A percentile compares a stretch with the other conserved stretches of the same genome.
Conservation (phyloP, 1,284 basidiomycete species). For the Ganoderma meredithae region DNA sequence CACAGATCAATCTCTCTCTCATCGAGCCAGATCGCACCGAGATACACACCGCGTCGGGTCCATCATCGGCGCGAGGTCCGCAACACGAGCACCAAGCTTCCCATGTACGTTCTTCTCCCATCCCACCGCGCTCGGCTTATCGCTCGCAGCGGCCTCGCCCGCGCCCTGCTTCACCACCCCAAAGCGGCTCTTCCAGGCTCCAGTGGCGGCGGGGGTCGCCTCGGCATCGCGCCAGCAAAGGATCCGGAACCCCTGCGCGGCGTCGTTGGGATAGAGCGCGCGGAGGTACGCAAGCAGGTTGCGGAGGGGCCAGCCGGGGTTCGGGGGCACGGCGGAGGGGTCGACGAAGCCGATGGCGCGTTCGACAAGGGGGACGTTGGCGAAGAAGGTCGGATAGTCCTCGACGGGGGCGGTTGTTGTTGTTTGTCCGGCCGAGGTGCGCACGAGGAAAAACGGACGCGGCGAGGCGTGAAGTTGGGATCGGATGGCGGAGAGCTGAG, state of each 20-base stretch:
- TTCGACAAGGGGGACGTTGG: slow-evolving; percentile 52
- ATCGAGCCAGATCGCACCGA: too few species aligned
- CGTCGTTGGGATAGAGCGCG: slow-evolving; percentile 53
- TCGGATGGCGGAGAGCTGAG: slow-evolving; percentile 59
- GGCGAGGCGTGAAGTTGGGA: slow-evolving; percentile 51
- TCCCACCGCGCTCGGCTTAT: slow-evolving; percentile 75
- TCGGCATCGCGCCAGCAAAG: slow-evolving; percentile 81
- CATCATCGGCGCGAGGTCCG: slow-evolving; percentile 96
- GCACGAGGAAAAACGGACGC: slow-evolving; percentile 69
- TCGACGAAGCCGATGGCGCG: slow-evolving; percentile 84
- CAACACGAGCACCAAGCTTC: slow-evolving; percentile 88
- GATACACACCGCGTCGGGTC: slow-evolving; percentile 75
- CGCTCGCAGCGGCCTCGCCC: slow-evolving; percentile 10
- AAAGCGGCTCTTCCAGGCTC: slow-evolving; percentile 66
- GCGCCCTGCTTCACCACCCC: slow-evolving; percentile 54
- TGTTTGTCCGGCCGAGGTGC: slow-evolving; percentile 41
- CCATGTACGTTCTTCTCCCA: slow-evolving; percentile 94
- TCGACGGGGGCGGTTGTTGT: slow-evolving; percentile 61
- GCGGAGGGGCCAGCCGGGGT: slow-evolving; percentile 95
- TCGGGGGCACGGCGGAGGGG: slow-evolving; percentile 79
- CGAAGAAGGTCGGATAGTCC: slow-evolving; percentile 64
- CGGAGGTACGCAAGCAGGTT: slow-evolving; percentile 89
- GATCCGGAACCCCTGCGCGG: slow-evolving; percentile 59
- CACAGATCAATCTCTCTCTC: not conserved
- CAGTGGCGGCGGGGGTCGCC: slow-evolving; percentile 42